Percentiles rank a stretch among this genome's conserved stretches.
Evolutionary conservation across 768 basidiomycete genomes (phyloP).

Genomic region (Lactarius sanguifluus): DNA sequence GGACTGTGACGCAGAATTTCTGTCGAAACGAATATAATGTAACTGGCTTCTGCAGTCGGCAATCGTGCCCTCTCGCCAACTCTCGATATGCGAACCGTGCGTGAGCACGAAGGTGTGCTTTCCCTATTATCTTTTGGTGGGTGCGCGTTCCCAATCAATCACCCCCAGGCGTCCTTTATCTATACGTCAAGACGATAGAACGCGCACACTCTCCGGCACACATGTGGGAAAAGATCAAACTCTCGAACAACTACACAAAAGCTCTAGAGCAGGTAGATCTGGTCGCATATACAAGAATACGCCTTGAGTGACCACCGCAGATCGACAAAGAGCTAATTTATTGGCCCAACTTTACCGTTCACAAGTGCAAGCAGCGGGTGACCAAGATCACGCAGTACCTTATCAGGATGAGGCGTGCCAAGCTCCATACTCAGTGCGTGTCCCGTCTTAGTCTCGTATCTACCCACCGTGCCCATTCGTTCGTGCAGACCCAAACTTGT

Average conservation of each 20-base stretch:
- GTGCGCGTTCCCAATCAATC: background rate
- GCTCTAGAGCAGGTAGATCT: slow-evolving; percentile 85
- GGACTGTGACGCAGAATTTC: slow-evolving; percentile 95
- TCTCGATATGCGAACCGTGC: slow-evolving; percentile 98
- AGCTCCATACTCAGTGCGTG: slow-evolving; percentile 80
- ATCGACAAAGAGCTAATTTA: slow-evolving; percentile 95
- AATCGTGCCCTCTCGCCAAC: slow-evolving; percentile 97
- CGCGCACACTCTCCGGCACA: slow-evolving; percentile 93
- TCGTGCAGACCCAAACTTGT: slow-evolving; percentile 79
- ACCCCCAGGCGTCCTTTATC: slow-evolving; percentile 71
- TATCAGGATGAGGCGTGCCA: slow-evolving; percentile 94
- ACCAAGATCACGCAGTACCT: slow-evolving; percentile 99
- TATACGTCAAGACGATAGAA: slow-evolving; percentile 97
- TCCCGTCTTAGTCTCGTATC: background rate
- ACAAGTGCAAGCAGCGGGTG: slow-evolving; percentile 98
- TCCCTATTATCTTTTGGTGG: slow-evolving; percentile 8
- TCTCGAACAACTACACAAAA: slow-evolving; percentile 92
- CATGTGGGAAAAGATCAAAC: slow-evolving; percentile 96
- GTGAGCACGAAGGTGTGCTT: slow-evolving; percentile 86
- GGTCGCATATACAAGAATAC: background rate
- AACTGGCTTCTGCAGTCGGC: slow-evolving; percentile 90
- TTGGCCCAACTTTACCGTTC: slow-evolving; percentile 96
- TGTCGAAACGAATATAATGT: slow-evolving; percentile 99
- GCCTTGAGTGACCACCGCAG: slow-evolving; percentile 41
- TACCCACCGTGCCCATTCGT: background rate